Conservation (phyloP, 768 basidiomycete genomes). For the Tulasnella sp. region DNA sequence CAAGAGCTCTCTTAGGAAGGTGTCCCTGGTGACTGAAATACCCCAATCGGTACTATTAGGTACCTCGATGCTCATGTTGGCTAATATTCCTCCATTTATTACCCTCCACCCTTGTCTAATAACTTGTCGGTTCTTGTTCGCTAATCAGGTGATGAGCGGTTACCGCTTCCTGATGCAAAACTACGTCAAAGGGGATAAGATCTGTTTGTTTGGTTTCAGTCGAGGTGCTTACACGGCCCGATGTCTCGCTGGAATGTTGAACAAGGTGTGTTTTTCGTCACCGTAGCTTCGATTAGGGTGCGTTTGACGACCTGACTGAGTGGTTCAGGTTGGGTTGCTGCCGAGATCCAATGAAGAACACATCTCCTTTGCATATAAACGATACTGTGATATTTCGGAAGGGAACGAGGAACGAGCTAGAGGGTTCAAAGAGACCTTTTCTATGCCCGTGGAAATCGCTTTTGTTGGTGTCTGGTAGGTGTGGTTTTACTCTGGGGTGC, state of each 20-base stretch:
- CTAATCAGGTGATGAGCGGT: slow-evolving; percentile 12
- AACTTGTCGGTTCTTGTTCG: neutral
- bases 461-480: slow-evolving; percentile 22
- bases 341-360: slow-evolving; percentile 23
- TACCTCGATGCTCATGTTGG: slow-evolving; percentile 55
- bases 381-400: neutral
- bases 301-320: neutral
- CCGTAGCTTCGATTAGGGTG: neutral
- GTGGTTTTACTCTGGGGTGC: neutral
- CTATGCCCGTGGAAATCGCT: slow-evolving; percentile 2
- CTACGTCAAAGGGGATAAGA: slow-evolving; percentile 4
- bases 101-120: neutral
- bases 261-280: slow-evolving; percentile 6
- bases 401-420: neutral
- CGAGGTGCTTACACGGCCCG: slow-evolving; percentile 22
- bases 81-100: neutral
- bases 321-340: slow-evolving; percentile 17
- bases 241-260: slow-evolving; percentile 21
- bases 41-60: slow-evolving; percentile 35
- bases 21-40: neutral
- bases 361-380: slow-evolving; percentile 20
- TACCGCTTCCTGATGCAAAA: slow-evolving; percentile 15
- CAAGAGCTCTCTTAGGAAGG: neutral
- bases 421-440: slow-evolving; percentile 18
- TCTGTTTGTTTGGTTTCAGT: slow-evolving; percentile 23